Base-by-base conservation (phyloP, 225 moss, liverwort and hornwort genomes). In the Physcomitrium patens region DNA sequence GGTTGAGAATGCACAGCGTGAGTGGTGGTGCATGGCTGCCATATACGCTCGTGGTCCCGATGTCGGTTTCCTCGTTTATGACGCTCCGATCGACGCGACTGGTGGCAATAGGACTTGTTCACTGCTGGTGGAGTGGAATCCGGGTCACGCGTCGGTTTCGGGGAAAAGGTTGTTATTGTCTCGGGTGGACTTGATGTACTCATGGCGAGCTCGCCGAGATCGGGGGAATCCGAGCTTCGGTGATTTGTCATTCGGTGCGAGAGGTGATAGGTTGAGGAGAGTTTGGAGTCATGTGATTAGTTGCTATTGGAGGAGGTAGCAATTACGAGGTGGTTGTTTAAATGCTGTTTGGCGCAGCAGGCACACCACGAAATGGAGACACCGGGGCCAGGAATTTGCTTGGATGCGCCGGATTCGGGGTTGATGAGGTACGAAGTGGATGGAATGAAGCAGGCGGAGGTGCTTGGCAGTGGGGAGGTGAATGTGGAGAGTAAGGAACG, bases 281-380 rank as follows among this genome's bases (percentile, higher is more conserved):
- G 27, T 8, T 44, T 44, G 60, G 67, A 44, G 50, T 60, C 20
- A 60, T 19, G 59, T 1, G 65, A 7, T 46, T 60, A 41, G 3
- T 46, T 60, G 52, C 37, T 14, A 13, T 41, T 37, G 60, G 68
- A 42, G 60, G 54, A 42, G 60, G 54, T 0, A 28, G 63, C 44
- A 69, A 45, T 16, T 48, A 72, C 51, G 78, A 37, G 54, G 22
- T 14, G 50, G 26, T 62, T 56, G 67, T 43, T 19, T 31, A 53
- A 63, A 85, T 85, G 85, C 28, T 69, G 81, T 72, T n/a, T 81
- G 26, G 20, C 64, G 64, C 76, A 81, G 69, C 81, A 86, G 79
- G 79, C 77, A 26, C 77, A 77, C 44, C 69, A 70, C 53, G 70
- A 73, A 55, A 65, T 84, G 55, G 53, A 71, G 60, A 61, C 84